Evolutionary conservation across 2,329 filamentous ascomycete genomes (phyloP), one percentile per base, ranked within the genome.

Genomic region (Akanthomyces lecanii): DNA sequence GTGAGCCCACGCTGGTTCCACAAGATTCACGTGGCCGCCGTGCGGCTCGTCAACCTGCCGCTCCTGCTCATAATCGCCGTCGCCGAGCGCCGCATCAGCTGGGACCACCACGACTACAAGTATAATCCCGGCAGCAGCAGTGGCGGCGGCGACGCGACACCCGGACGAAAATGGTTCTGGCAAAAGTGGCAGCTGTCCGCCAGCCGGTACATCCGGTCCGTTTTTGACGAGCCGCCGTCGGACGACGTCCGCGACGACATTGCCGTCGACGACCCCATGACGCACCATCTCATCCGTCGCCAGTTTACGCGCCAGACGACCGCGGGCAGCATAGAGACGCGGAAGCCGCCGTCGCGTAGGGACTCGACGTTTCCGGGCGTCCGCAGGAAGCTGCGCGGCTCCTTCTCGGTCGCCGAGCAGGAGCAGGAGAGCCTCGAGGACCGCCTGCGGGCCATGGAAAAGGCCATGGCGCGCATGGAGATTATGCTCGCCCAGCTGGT

Each of bases 1-100:
- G 80, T 92, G 42, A 87, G 86, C n/a, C 86, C 89, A 0, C 86
- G 91, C 51, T 94, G 90, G 90, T 95, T 95, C 72, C 91, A 96
- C 79, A 95, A 94, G 76, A 89, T 94, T 70, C 92, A 96, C 71
- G 90, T 96, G 63, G 85, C 87, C 63, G 84, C 85, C 11, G 88
- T 95, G 25, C 86, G 90, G 44, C 77, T 87, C 10, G 82, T 93
- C 69, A 95, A 95, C 73, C 80, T 90, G 2, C 91, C 91, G 0
- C 78, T 93, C 5, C 80, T 96, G 1, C 80, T 94, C 4, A 69
- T 89, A 64, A 89, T 96, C 65, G 85, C 87, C 21, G 76, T 87
- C 23, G 82, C 87, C 65, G 91, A 96, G 74, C 85, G 91, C 57
- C 82, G 84, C 6, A 78, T 85, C 11, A 81, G 93, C 18, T 91